Percentiles rank a stretch among this genome's conserved stretches.
These are phyloP conservation scores for Populus ilicifolia DNA, from an alignment of 345 rosid species.

Conservation along the genomic window DNA sequence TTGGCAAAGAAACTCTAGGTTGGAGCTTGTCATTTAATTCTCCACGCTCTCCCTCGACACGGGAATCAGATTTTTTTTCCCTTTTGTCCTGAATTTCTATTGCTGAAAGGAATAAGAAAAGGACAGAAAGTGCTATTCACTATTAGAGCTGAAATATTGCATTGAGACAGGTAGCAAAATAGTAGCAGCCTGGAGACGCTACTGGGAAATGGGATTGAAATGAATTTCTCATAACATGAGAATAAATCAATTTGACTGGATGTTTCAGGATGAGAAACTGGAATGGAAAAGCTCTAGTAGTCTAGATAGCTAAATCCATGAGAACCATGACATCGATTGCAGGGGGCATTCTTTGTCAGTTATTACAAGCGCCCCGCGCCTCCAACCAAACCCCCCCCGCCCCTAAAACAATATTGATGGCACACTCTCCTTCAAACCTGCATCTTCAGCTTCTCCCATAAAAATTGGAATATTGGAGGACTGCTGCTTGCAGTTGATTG, in stretches of 20 bases:
- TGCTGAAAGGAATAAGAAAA: background rate
- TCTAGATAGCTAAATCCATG: slow-evolving; percentile 42
- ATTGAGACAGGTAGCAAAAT: background rate
- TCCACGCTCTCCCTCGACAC: background rate
- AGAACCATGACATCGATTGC: slow-evolving; percentile 54
- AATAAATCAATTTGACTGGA: background rate
- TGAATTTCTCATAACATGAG: background rate
- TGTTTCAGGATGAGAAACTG: slow-evolving; percentile 56
- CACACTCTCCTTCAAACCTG: background rate
- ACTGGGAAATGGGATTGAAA: background rate
- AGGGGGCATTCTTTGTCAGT: slow-evolving; percentile 68
- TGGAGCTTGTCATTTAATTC: background rate
- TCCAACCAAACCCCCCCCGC: too few species aligned
- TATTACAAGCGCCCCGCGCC: slow-evolving; percentile 26
- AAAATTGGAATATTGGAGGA: slow-evolving; percentile 58
- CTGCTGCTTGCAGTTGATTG: slow-evolving; percentile 50
- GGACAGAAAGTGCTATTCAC: background rate
- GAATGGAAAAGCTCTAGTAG: slow-evolving; percentile 42
- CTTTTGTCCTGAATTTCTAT: too few species aligned
- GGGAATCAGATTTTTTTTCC: background rate
- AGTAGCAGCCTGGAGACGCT: background rate
- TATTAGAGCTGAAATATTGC: background rate
- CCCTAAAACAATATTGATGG: background rate
- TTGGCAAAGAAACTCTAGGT: background rate
- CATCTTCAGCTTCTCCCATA: slow-evolving; percentile 25